Evolutionary conservation across 2,329 filamentous ascomycete species (phyloP).

Genomic region (Corinectria fuckeliana): DNA sequence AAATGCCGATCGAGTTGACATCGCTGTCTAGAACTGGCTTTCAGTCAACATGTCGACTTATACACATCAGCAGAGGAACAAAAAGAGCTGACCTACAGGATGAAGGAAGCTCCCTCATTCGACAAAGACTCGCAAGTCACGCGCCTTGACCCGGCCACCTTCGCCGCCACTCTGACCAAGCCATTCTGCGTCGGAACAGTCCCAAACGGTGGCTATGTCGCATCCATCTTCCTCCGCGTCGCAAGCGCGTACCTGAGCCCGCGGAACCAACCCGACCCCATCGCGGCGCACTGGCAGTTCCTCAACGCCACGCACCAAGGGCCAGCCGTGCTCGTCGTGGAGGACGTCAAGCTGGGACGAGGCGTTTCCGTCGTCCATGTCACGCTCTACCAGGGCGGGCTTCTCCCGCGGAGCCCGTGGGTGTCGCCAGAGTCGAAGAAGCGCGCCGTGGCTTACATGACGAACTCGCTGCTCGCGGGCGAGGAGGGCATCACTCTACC

Average conservation of each 20-base stretch:
- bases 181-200: constrained; percentile 36
- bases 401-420: constrained; percentile 45
- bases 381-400: constrained; percentile 49
- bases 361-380: constrained; percentile 51
- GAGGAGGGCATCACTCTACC: constrained; percentile 41
- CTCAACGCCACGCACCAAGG: constrained; percentile 48
- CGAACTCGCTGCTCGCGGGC: constrained; percentile 38
- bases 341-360: constrained; percentile 51
- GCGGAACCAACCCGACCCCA: constrained; percentile 45
- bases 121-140: constrained; percentile 18
- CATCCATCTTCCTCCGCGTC: constrained; percentile 48
- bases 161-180: constrained; percentile 21
- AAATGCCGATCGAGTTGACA: not conserved
- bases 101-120: constrained; percentile 7
- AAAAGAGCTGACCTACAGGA: not conserved
- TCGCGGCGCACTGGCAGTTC: constrained; percentile 51
- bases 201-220: constrained; percentile 56
- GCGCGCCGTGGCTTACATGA: constrained; percentile 48
- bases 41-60: not conserved
- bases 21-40: not conserved
- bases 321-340: constrained; percentile 46
- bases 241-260: constrained; percentile 43
- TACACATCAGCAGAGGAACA: not conserved
- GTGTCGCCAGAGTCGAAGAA: constrained; percentile 41
- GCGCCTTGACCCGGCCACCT: constrained; percentile 9